A percentile compares a stretch with the other conserved stretches of the same genome.
Conservation (phyloP, 2,329 filamentous ascomycete species). For the Diaporthe sp. region DNA sequence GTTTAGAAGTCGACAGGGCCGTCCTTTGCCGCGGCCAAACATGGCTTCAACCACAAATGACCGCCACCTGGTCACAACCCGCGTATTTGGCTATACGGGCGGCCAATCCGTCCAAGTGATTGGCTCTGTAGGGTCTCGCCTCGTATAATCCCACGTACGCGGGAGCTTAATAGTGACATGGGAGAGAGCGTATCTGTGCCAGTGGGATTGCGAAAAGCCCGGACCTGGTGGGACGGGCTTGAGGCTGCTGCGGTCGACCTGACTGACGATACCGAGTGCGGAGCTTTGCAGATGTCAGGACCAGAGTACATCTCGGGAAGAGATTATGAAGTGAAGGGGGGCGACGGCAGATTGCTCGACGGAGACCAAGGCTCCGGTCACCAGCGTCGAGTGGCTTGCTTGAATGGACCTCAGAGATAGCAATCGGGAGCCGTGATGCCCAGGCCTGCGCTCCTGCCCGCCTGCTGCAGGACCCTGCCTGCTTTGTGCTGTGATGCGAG, state of each 20-base stretch:
- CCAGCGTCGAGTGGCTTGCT: not conserved
- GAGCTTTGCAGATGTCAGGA: not conserved
- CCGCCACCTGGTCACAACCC: not conserved
- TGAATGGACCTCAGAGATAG: not conserved
- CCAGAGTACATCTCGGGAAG: not conserved
- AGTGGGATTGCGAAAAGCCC: not conserved
- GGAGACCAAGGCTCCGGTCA: not conserved
- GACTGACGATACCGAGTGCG: not conserved
- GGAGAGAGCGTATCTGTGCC: not conserved
- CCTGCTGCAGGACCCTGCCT: not conserved
- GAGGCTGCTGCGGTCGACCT: not conserved
- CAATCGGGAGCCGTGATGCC: not conserved
- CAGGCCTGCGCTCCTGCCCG: not conserved
- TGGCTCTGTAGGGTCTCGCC: not conserved
- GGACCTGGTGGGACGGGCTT: not conserved
- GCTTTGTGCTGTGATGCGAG: not conserved
- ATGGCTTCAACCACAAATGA: not conserved
- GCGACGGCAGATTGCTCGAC: not conserved
- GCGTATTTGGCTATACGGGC: not conserved
- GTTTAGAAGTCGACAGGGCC: not conserved
- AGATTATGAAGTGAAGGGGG: not conserved
- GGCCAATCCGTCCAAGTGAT: not conserved
- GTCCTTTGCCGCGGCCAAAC: not conserved
- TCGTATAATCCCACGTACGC: not conserved
- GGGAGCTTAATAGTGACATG: not conserved